These are phyloP conservation scores for Mikania micrantha DNA, from an alignment of 129 eudicot species.

Conservation along the genomic window DNA sequence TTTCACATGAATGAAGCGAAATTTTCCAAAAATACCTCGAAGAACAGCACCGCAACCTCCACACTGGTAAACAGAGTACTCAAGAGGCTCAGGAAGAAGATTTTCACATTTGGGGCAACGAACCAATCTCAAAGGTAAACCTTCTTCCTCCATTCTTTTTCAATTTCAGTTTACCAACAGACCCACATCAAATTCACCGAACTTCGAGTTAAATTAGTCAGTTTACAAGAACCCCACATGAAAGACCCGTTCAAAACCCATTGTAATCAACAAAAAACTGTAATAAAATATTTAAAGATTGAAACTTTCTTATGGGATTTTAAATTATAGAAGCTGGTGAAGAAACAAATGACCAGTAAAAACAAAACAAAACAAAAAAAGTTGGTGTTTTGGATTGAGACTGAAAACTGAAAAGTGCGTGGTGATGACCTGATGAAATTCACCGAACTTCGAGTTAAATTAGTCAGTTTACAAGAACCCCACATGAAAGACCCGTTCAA, in stretches of 20 bases:
- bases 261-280: slow-evolving; percentile 12
- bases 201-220: neutral
- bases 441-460: neutral
- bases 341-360: slow-evolving; percentile 17
- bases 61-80: slow-evolving; percentile 66
- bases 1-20: neutral
- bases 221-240: slow-evolving; percentile 13
- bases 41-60: slow-evolving; percentile 87
- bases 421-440: no score
- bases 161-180: neutral
- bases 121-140: slow-evolving; percentile 48
- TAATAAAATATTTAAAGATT: slow-evolving; percentile 3
- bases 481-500: slow-evolving; percentile 7
- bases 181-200: slow-evolving; percentile 16
- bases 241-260: slow-evolving; percentile 13
- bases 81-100: slow-evolving; percentile 69
- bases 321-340: slow-evolving; percentile 6
- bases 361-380: no score
- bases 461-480: slow-evolving; percentile 7
- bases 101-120: slow-evolving; percentile 87
- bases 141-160: slow-evolving; percentile 43
- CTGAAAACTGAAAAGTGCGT: no score
- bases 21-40: slow-evolving; percentile 34
- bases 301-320: slow-evolving; percentile 15
- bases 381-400: slow-evolving; percentile 25